Base-by-base conservation (phyloP, 164 flowering plant species). In the Malania oleifera region DNA sequence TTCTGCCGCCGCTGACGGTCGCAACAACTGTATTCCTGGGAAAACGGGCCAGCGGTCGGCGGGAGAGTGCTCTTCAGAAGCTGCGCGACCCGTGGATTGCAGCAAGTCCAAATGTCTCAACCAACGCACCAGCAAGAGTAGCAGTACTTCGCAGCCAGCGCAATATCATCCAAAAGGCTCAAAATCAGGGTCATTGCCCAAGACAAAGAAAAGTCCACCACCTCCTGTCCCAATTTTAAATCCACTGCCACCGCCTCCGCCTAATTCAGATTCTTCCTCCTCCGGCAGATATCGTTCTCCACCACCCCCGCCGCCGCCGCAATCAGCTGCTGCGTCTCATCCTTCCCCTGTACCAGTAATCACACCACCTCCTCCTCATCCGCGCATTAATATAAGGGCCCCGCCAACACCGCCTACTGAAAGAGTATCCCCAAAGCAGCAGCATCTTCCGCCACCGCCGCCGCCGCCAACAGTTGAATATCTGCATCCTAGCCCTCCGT, bases 31-130 rank as follows among this genome's bases (percentile, higher is more conserved):
- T 29, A 74, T 89, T 25, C 59, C 79, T 1, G 78, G 80, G 0
- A 70, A 70, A 67, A 1, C 22, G 2, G 66, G 17, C 26, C 90
- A 85, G 60, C 54, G 92, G 54, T 69, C 86, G 13, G 17, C 63
- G 0, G 61, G 14, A 17, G 76, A 77, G 73, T 89, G 97, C 59
- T 61, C 79, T 37, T 75, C 87, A 0, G 57, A 46, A 0, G 75
- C 56, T 56, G 80, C 88, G 0, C 55, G 61, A 1, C 88, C 89
- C 0, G 80, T 73, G 39, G 82, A 83, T 47, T 89, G 96, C 60
- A 65, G 70, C 28, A 72, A 63, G 44, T 70, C 72, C 18, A 55
- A 57, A 45, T 86, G 91, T 54, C 29, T 54, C 20, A 22, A 19
- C 27, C 12, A 22, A 19, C 27, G 4, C 48, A 4, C 48, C 8